Conservation (phyloP, 345 rosid genomes). For the Clarkia xantiana region DNA sequence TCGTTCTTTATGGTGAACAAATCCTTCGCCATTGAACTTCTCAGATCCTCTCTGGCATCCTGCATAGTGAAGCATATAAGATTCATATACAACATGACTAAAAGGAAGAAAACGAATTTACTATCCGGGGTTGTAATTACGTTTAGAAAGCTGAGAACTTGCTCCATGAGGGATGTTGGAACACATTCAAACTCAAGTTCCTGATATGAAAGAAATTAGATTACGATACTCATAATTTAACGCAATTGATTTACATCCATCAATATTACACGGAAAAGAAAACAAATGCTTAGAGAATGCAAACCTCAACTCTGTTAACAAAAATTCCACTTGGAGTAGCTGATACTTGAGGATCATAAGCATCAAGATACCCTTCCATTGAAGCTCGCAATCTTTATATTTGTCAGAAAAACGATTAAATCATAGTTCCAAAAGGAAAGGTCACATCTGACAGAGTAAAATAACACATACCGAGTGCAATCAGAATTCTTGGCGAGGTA, state of each 20-base stretch:
- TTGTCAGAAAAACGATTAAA: background rate
- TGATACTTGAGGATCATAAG: constrained; percentile 56
- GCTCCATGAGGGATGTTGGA: constrained; percentile 86
- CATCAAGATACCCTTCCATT: constrained; percentile 92
- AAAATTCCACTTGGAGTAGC: constrained; percentile 79
- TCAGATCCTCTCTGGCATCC: constrained; percentile 85
- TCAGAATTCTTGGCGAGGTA: constrained; percentile 74
- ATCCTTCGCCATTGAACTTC: constrained; percentile 90
- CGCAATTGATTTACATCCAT: background rate
- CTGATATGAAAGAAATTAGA: constrained; percentile 23
- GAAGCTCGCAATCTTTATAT: constrained; percentile 69
- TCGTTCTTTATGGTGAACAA: constrained; percentile 58
- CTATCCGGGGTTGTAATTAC: constrained; percentile 24
- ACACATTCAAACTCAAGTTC: constrained; percentile 85
- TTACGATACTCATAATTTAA: background rate
- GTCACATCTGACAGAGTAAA: background rate
- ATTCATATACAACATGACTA: constrained; percentile 1
- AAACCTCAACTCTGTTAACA: constrained; percentile 73
- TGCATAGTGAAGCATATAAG: constrained; percentile 30
- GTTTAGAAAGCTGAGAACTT: constrained; percentile 66
- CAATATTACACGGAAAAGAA: too few species aligned
- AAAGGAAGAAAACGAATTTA: background rate
- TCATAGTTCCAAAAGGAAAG: background rate
- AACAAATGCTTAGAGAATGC: too few species aligned
- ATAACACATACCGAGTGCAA: constrained; percentile 51